Conservation (phyloP, 2,329 filamentous ascomycete genomes). For the Anisogramma anomala region DNA sequence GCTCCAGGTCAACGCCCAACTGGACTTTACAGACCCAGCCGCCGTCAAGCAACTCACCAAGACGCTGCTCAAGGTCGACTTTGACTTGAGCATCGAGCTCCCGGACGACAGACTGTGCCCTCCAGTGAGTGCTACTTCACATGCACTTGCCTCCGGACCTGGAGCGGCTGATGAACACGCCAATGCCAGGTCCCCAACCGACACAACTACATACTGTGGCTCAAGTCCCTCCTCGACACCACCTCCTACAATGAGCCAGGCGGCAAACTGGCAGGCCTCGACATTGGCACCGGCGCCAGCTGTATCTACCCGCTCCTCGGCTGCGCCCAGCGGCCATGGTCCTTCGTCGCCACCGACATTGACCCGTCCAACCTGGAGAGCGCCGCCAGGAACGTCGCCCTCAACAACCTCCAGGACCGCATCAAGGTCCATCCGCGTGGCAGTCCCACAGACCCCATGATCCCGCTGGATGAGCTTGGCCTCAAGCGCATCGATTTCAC, state of each 20-base stretch:
- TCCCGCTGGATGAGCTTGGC: conserved; percentile 48
- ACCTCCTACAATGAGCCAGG: conserved; percentile 40
- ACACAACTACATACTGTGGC: conserved; percentile 84
- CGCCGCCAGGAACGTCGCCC: conserved; percentile 53
- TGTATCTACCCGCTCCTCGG: conserved; percentile 84
- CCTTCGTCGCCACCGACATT: conserved; percentile 66
- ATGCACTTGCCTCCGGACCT: no score
- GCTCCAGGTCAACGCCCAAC: conserved; percentile 32
- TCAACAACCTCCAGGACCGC: conserved; percentile 52
- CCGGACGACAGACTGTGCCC: conserved; percentile 76
- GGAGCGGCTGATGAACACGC: conserved; percentile 5
- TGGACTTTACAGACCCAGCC: conserved; percentile 71
- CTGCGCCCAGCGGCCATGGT: conserved; percentile 61
- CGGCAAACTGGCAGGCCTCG: conserved; percentile 56
- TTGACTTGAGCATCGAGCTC: conserved; percentile 57
- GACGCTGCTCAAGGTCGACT: conserved; percentile 64
- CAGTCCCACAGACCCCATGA: conserved; percentile 36
- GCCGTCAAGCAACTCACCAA: conserved; percentile 74
- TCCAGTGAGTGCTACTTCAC: conserved; percentile 42
- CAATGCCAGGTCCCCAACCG: conserved; percentile 49
- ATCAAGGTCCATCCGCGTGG: conserved; percentile 52
- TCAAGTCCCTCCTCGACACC: conserved; percentile 69
- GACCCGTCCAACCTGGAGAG: conserved; percentile 57
- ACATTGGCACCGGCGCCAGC: conserved; percentile 84
- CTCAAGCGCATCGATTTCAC: conserved; percentile 57